Conservation (phyloP, 2,329 filamentous ascomycete species). For the Exophiala bonariae region DNA sequence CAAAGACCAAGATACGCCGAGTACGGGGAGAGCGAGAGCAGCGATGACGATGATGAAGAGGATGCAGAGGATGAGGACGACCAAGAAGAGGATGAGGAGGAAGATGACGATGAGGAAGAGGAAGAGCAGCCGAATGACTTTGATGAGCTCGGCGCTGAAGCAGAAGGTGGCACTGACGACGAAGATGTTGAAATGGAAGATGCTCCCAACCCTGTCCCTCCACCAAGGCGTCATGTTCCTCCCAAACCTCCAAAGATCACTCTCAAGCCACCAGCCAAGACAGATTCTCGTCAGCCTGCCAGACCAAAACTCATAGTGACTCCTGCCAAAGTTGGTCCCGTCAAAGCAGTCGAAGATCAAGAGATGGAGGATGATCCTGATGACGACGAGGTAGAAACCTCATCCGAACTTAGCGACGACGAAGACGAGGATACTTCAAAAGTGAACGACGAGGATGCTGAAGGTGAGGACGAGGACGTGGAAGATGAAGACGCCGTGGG, state of each 20-base stretch:
- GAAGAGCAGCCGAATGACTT: slow-evolving; percentile 28
- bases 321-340: slow-evolving; percentile 35
- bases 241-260: slow-evolving; percentile 28
- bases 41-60: slow-evolving; percentile 45
- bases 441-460: slow-evolving; percentile 46
- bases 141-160: slow-evolving; percentile 34
- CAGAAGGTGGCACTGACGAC: slow-evolving; percentile 30
- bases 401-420: slow-evolving; percentile 47
- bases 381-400: slow-evolving; percentile 52
- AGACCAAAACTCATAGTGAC: slow-evolving; percentile 39
- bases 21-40: slow-evolving; percentile 42
- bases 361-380: slow-evolving; percentile 50
- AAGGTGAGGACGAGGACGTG: slow-evolving; percentile 38
- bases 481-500: slow-evolving; percentile 34
- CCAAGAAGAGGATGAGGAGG: slow-evolving; percentile 30
- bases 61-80: slow-evolving; percentile 40
- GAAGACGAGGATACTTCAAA: slow-evolving; percentile 40
- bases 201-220: slow-evolving; percentile 31
- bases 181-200: slow-evolving; percentile 49
- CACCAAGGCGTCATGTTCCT: slow-evolving; percentile 23
- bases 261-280: slow-evolving; percentile 25
- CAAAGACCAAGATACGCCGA: slow-evolving; percentile 41
- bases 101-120: slow-evolving; percentile 28
- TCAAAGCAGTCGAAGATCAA: slow-evolving; percentile 48
- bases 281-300: slow-evolving; percentile 35